A percentile compares a stretch with the other conserved stretches of the same genome.
phyloP scores from a whole-genome alignment of 139 green algal species.

The Chlamydomonas sp. region DNA sequence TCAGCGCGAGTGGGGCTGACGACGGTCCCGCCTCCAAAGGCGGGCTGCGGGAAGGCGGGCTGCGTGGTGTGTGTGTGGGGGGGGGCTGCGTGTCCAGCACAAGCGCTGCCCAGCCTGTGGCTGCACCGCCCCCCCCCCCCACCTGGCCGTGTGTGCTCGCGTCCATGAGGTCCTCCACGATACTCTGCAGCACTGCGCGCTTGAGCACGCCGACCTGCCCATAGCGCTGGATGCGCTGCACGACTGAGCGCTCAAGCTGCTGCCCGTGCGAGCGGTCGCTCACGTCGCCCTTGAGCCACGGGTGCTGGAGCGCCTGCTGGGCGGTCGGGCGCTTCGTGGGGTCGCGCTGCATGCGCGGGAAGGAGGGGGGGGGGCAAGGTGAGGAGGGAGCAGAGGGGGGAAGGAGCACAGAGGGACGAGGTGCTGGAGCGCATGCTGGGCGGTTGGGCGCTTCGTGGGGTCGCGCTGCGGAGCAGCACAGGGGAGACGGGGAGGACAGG shows the following conservation, averaged over 20 bases:
- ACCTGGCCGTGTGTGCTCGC: too few species aligned
- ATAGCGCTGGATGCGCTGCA: constrained; percentile 78
- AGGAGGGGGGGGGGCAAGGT: too few species aligned
- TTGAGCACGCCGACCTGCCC: constrained; percentile 48
- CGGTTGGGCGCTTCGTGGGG: constrained; percentile 53
- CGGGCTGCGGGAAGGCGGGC: too few species aligned
- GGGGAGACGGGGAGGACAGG: too few species aligned
- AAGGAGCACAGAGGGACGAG: too few species aligned
- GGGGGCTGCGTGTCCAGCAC: too few species aligned
- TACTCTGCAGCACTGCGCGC: constrained; percentile 74
- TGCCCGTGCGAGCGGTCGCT: constrained; percentile 31
- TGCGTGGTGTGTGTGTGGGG: too few species aligned
- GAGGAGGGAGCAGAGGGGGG: too few species aligned
- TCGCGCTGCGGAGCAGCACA: constrained; percentile 55
- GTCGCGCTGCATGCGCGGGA: constrained; percentile 50
- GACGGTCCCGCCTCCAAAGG: too few species aligned
- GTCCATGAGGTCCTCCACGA: constrained; percentile 67
- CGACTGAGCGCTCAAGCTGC: constrained; percentile 45
- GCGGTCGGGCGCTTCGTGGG: constrained; percentile 57
- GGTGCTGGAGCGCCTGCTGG: constrained; percentile 31
- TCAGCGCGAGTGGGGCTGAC: too few species aligned
- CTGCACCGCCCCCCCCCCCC: too few species aligned
- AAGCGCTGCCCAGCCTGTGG: too few species aligned
- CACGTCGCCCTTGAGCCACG: constrained; percentile 26
- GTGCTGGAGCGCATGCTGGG: constrained; percentile 37